Evolutionary conservation across 495 filamentous ascomycete species (phyloP).

Genomic region (Penicillium bovifimosum): DNA sequence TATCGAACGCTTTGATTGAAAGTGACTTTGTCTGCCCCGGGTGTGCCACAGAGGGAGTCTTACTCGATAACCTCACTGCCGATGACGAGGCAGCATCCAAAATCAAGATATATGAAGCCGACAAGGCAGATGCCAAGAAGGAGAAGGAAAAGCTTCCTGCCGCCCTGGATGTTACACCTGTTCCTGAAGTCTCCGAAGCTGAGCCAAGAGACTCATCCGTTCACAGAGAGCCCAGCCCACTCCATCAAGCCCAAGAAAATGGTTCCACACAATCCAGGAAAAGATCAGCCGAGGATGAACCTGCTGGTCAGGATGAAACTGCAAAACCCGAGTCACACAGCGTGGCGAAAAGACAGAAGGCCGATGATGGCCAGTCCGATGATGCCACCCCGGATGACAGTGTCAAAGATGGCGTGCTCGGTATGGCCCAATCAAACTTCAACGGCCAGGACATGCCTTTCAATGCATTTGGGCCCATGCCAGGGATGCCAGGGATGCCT

Average conservation of each 20-base stretch:
- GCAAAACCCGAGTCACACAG: slow-evolving; percentile 16
- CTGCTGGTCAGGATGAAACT: slow-evolving; percentile 29
- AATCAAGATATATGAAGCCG: slow-evolving; percentile 71
- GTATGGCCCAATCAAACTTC: slow-evolving; percentile 10
- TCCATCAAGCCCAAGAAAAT: slow-evolving; percentile 31
- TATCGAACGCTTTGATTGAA: slow-evolving; percentile 94
- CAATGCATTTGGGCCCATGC: slow-evolving; percentile 25
- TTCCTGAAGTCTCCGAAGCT: slow-evolving; percentile 28
- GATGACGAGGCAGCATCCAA: slow-evolving; percentile 74
- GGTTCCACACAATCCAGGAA: slow-evolving; percentile 54
- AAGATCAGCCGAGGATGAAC: slow-evolving; percentile 70
- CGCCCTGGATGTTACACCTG: slow-evolving; percentile 18
- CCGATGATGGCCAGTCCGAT: slow-evolving; percentile 18
- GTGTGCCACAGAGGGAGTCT: slow-evolving; percentile 81
- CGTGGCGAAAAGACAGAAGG: slow-evolving; percentile 33
- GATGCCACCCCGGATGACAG: background rate
- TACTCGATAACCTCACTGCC: slow-evolving; percentile 82
- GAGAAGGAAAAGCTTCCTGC: slow-evolving; percentile 56
- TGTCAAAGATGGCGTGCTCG: slow-evolving; percentile 9
- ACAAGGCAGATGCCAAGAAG: slow-evolving; percentile 55
- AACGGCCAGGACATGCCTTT: slow-evolving; percentile 35
- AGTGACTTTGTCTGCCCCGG: slow-evolving; percentile 93
- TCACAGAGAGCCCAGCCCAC: slow-evolving; percentile 27
- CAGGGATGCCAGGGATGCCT: slow-evolving; percentile 38
- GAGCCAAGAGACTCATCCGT: slow-evolving; percentile 6